A percentile compares a stretch with the other conserved stretches of the same genome.
These are phyloP conservation scores for Leucosporidium yakuticum DNA, from an alignment of 768 basidiomycete genomes.

Conservation along the genomic window DNA sequence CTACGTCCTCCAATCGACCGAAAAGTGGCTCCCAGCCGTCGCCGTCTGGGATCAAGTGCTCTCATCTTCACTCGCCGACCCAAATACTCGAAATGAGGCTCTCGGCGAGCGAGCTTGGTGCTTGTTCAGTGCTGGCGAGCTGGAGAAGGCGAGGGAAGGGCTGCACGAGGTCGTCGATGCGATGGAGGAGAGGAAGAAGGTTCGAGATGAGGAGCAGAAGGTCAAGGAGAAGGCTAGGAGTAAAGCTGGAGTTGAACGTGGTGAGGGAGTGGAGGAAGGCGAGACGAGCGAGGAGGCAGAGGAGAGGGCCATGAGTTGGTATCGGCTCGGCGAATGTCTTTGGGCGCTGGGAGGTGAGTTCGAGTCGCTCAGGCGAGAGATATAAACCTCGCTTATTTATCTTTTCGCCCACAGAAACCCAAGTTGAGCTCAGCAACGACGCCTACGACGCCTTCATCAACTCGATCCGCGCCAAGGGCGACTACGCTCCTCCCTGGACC, in stretches of 20 bases:
- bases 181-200: slow-evolving; percentile 18
- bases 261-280: slow-evolving; percentile 50
- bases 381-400: not conserved
- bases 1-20: slow-evolving; percentile 60
- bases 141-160: slow-evolving; percentile 41
- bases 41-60: slow-evolving; percentile 58
- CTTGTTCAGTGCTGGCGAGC: slow-evolving; percentile 49
- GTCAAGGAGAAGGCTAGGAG: slow-evolving; percentile 28
- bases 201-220: slow-evolving; percentile 26
- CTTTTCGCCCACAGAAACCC: slow-evolving; percentile 42
- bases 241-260: slow-evolving; percentile 43
- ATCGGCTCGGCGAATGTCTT: slow-evolving; percentile 71
- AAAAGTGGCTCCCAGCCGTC: slow-evolving; percentile 64
- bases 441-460: slow-evolving; percentile 74
- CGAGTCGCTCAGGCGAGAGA: not conserved
- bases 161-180: slow-evolving; percentile 24
- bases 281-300: slow-evolving; percentile 53
- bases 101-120: slow-evolving; percentile 86
- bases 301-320: slow-evolving; percentile 73
- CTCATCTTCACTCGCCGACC: slow-evolving; percentile 47
- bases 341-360: slow-evolving; percentile 66
- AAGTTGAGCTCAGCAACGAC: slow-evolving; percentile 50
- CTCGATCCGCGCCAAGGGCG: slow-evolving; percentile 65
- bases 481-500: slow-evolving; percentile 86
- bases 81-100: slow-evolving; percentile 51